Evolutionary conservation across 2,329 filamentous ascomycete species (phyloP).

Genomic region (Iodosphaeria phyllophila): DNA sequence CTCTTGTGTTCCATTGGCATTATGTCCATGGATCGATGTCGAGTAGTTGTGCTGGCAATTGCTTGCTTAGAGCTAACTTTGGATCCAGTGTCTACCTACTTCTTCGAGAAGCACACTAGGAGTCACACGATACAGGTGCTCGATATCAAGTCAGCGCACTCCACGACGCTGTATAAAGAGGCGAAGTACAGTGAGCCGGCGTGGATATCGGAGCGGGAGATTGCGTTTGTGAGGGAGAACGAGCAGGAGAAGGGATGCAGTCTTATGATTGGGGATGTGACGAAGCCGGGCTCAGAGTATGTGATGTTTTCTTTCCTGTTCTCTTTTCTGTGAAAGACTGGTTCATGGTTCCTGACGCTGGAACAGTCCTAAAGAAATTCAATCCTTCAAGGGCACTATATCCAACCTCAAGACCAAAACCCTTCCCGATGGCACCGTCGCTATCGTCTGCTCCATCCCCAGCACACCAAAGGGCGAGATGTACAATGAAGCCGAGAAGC

Average conservation of each 20-base stretch:
- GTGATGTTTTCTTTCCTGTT: no score
- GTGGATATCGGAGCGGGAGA: conserved; percentile 55
- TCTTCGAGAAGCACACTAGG: conserved; percentile 56
- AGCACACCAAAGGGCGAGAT: conserved; percentile 51
- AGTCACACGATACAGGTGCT: conserved; percentile 51
- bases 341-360: not conserved
- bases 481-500: conserved; percentile 42
- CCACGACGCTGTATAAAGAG: conserved; percentile 46
- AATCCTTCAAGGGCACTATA: conserved; percentile 29
- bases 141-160: conserved; percentile 47
- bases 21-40: not conserved
- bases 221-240: conserved; percentile 31
- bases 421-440: conserved; percentile 29
- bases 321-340: no score
- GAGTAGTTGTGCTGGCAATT: not conserved
- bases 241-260: conserved; percentile 28
- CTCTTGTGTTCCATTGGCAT: no score
- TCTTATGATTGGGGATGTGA: conserved; percentile 22
- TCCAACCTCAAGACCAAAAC: conserved; percentile 39
- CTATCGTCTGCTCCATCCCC: conserved; percentile 40
- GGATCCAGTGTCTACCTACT: conserved; percentile 49
- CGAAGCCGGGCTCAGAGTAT: conserved; percentile 19
- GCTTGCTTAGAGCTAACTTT: not conserved
- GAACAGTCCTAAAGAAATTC: conserved; percentile 24
- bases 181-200: conserved; percentile 44